Base-by-base conservation (phyloP, 1,139 yeast species). In the Sugiyamaella pinicola region DNA sequence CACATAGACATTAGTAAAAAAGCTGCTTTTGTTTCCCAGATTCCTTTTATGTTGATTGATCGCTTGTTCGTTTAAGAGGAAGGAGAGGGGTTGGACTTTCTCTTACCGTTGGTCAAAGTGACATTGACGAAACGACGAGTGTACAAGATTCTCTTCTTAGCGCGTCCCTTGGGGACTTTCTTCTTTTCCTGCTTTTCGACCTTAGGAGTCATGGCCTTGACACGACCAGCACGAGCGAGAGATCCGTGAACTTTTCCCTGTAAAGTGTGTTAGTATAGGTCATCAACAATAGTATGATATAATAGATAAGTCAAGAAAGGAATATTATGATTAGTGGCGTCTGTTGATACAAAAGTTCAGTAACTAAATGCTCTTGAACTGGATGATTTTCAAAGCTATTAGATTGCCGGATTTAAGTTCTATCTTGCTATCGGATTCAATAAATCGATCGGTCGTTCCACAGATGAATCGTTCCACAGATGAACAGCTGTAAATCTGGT, bases 221-320 rank as follows among this genome's bases (percentile, higher is more conserved):
- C 99, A 83, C 93, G 91, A 88, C 99, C 99, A 83, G 99, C 99
- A 90, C 98, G 97, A 84, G 99, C 96, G 85, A 93, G 87, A 81
- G 97, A 90, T 81, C 99, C 99, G 96, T 93, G 95, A 82, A 87
- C 95, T 85, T 87, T 87, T 83, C 90, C 95, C 93, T 83, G 48
- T 45, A 42, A 7, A 37, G 21, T n/a, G 39, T 15, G 44, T 38
- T 28, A 45, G 35, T 40, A 42, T 42, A n/a, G 37, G n/a, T 17
- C n/a, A n/a, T n/a, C n/a, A n/a, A n/a, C n/a, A n/a, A n/a, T n/a
- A n/a, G n/a, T n/a, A n/a, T n/a, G n/a, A n/a, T n/a, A n/a, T n/a
- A n/a, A n/a, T n/a, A n/a, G n/a, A n/a, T n/a, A n/a, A n/a, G n/a
- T n/a, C n/a, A n/a, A n/a, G n/a, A n/a, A n/a, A n/a, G n/a, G n/a